phyloP scores from a whole-genome alignment of 768 basidiomycete species.

The Pleurotus djamor region DNA sequence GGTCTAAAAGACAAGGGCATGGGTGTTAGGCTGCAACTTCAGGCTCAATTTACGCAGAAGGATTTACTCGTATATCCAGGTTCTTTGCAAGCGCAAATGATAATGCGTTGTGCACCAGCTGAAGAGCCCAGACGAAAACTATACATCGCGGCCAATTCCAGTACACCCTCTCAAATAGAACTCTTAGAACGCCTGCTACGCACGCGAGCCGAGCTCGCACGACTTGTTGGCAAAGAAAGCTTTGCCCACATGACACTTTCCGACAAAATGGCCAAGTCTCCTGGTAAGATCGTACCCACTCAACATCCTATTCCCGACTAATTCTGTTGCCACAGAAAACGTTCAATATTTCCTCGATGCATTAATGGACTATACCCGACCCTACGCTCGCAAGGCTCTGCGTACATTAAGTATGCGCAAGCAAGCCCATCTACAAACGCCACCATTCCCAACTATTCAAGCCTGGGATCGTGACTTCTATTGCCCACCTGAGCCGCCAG shows the following conservation, averaged over 20 bases:
- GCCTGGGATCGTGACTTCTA: constrained; percentile 99
- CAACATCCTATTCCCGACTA: background rate
- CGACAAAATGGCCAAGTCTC: constrained; percentile 97
- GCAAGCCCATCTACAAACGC: constrained; percentile 63
- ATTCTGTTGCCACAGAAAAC: constrained; percentile 55
- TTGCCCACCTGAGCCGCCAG: constrained; percentile 75
- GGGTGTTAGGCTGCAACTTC: constrained; percentile 70
- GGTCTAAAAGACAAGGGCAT: constrained; percentile 78
- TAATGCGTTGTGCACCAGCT: constrained; percentile 84
- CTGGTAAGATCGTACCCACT: constrained; percentile 47
- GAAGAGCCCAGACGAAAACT: constrained; percentile 81
- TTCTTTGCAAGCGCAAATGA: constrained; percentile 90
- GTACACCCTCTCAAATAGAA: constrained; percentile 69
- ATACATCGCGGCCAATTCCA: constrained; percentile 81
- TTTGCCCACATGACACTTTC: constrained; percentile 85
- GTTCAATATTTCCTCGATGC: constrained; percentile 85
- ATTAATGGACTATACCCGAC: constrained; percentile 75
- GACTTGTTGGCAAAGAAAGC: constrained; percentile 79
- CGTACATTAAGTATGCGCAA: constrained; percentile 67
- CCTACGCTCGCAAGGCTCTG: constrained; percentile 75
- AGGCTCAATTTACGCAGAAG: constrained; percentile 74
- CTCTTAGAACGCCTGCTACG: constrained; percentile 74
- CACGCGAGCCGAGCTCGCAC: constrained; percentile 80
- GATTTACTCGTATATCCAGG: constrained; percentile 81
- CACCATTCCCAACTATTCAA: constrained; percentile 64